Evolutionary conservation across 495 filamentous ascomycete genomes (phyloP), one percentile per base, ranked within the genome.

Genomic region (Aspergillus egyptiacus): DNA sequence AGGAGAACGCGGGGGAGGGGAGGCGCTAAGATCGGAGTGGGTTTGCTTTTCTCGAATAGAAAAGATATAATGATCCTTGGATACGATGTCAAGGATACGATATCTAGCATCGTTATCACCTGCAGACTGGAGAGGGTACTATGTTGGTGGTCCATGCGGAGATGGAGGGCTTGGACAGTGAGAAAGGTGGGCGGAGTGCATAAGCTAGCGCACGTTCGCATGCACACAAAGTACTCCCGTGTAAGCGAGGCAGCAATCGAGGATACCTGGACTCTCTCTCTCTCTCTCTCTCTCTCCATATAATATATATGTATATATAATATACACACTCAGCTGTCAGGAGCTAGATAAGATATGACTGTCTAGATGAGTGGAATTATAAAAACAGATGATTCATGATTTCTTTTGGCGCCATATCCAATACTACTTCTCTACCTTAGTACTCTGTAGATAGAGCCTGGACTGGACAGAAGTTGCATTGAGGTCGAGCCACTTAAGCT

Each of bases 1-100:
- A 39, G 40, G 33, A 52, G 43, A 49, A 40, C 39, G 45, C 42
- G 30, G 48, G 45, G 30, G 28, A 40, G 3, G 35, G 6, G 33
- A 18, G 27, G 33, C 41, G 28, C 41, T 44, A 44, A 32, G 15
- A 43, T 31, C 28, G 39, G 14, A 31, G 40, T 43, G 40, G 40
- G 9, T 39, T n/a, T 7, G 9, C n/a, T n/a, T n/a, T n/a, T n/a
- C n/a, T n/a, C n/a, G n/a, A n/a, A n/a, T n/a, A n/a, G n/a, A n/a
- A n/a, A n/a, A n/a, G n/a, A n/a, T n/a, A n/a, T n/a, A n/a, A n/a
- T n/a, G n/a, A n/a, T n/a, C n/a, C n/a, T n/a, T n/a, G n/a, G n/a
- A n/a, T n/a, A n/a, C n/a, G n/a, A n/a, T n/a, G n/a, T n/a, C n/a
- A n/a, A n/a, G n/a, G n/a, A n/a, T n/a, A n/a, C n/a, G n/a, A n/a